Percentiles rank a stretch among this genome's conserved stretches.
phyloP scores from a whole-genome alignment of 257 asterid species.

The Buddleja alternifolia region DNA sequence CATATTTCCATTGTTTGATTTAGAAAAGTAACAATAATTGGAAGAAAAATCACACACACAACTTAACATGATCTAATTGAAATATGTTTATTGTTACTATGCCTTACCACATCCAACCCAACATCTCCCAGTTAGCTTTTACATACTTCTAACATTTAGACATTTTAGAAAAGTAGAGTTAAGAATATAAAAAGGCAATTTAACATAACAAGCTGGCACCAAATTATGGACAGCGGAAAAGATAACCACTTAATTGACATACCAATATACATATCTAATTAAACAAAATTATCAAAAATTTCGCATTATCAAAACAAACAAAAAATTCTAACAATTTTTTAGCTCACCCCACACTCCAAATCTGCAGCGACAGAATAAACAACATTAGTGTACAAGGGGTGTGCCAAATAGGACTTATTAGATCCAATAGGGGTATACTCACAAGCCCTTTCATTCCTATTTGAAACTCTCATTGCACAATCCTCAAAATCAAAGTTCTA shows the following conservation, averaged over 20 bases:
- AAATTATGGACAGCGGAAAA: slow-evolving; percentile 5
- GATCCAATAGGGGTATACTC: slow-evolving; percentile 92
- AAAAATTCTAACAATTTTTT: slow-evolving; percentile 39
- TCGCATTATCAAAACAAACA: too few species aligned
- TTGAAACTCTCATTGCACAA: slow-evolving; percentile 80
- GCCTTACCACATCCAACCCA: not conserved
- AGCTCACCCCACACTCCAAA: slow-evolving; percentile 46
- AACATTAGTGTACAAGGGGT: slow-evolving; percentile 83
- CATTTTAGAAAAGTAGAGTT: slow-evolving; percentile 3
- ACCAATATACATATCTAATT: too few species aligned
- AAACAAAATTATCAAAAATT: too few species aligned
- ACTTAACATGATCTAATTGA: too few species aligned
- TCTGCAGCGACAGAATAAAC: slow-evolving; percentile 65
- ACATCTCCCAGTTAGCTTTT: slow-evolving; percentile 10
- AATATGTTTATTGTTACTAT: too few species aligned
- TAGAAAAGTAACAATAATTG: too few species aligned
- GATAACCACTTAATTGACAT: too few species aligned
- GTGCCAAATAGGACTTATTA: slow-evolving; percentile 78
- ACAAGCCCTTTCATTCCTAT: slow-evolving; percentile 82
- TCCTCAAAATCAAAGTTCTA: slow-evolving; percentile 80
- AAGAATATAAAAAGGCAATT: not conserved
- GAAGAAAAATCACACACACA: too few species aligned
- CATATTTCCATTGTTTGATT: too few species aligned
- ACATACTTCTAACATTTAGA: not conserved
- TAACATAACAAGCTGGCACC: slow-evolving; percentile 11